Conservation (phyloP, 163 green algal species). For the Chlamydomonas reinhardtii region DNA sequence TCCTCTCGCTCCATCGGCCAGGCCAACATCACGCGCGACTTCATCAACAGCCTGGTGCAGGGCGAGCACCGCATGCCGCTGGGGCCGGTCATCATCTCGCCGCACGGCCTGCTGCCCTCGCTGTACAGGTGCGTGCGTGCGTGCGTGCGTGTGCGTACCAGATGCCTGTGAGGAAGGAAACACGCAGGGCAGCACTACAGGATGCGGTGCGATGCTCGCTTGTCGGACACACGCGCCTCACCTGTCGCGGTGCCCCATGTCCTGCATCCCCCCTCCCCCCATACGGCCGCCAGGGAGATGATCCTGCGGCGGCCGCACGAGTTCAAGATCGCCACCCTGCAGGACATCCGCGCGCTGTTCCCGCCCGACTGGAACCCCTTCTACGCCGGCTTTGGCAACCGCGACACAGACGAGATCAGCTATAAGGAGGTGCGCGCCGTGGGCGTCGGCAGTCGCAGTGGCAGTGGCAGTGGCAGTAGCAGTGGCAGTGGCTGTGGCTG, state of each 20-base stretch:
- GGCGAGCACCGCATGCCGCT: conserved; percentile 78
- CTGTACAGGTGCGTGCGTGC: conserved; percentile 81
- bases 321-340: conserved; percentile 96
- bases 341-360: conserved; percentile 92
- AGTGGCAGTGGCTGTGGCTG: too few relatives aligned
- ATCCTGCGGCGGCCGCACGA: conserved; percentile 92
- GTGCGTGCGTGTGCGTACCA: neutral
- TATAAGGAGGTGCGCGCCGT: conserved; percentile 75
- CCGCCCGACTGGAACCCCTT: conserved; percentile 93
- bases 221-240: too few relatives aligned
- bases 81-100: conserved; percentile 96
- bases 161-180: too few relatives aligned
- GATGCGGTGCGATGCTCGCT: too few relatives aligned
- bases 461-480: neutral
- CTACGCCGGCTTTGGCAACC: conserved; percentile 96
- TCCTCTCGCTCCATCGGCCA: conserved; percentile 90
- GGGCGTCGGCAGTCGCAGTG: neutral
- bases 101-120: conserved; percentile 92
- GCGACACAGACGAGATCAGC: conserved; percentile 91
- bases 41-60: conserved; percentile 89
- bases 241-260: too few relatives aligned
- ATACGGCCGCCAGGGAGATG: conserved; percentile 85
- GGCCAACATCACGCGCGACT: conserved; percentile 91
- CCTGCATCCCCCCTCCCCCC: too few relatives aligned
- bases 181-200: too few relatives aligned